Conservation (phyloP, 1,284 basidiomycete genomes). For the Cutaneotrichosporon sp. region DNA sequence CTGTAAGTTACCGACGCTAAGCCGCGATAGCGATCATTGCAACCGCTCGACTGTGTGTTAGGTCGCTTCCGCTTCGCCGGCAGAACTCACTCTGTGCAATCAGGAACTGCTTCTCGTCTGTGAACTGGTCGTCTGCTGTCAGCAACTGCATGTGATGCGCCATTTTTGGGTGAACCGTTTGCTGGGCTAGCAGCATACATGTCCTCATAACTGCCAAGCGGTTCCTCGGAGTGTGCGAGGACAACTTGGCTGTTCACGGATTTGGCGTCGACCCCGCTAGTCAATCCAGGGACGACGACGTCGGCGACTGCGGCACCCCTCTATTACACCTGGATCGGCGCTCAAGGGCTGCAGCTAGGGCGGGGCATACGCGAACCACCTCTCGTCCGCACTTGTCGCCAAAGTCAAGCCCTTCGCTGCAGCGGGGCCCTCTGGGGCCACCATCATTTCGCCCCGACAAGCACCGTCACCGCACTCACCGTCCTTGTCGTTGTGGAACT, state of each 20-base stretch:
- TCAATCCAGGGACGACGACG: not conserved
- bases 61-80: not conserved
- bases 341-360: not conserved
- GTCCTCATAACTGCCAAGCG: too few relatives aligned
- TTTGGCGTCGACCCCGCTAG: not conserved
- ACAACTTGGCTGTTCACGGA: not conserved
- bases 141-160: not conserved
- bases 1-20: not conserved
- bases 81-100: conserved; percentile 70
- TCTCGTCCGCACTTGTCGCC: not conserved
- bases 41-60: conserved; percentile 20
- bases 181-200: not conserved
- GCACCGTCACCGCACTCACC: conserved; percentile 56
- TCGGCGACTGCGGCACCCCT: not conserved
- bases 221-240: too few relatives aligned
- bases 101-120: conserved; percentile 94
- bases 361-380: not conserved
- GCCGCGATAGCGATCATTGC: conserved; percentile 5
- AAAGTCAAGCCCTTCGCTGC: not conserved
- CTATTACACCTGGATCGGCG: not conserved
- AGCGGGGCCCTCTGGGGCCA: conserved; percentile 5
- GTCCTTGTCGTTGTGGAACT: conserved; percentile 98
- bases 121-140: conserved; percentile 83
- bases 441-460: not conserved
- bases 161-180: not conserved